phyloP scores from a whole-genome alignment of 1,139 yeast species.

The Geotrichum restrictum region DNA sequence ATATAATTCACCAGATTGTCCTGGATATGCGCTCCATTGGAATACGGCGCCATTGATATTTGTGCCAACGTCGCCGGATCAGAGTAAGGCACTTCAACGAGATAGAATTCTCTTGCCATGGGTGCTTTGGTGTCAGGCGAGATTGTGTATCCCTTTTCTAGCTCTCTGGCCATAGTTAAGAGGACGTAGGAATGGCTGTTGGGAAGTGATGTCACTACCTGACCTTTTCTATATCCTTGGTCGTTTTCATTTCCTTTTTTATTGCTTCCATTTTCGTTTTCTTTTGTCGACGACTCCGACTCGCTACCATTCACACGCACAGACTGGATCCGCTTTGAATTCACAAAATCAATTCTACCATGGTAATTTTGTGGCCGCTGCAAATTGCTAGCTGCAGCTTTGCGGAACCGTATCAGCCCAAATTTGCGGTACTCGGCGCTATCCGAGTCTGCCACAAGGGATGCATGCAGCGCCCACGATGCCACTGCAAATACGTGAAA shows the following conservation, averaged over 20 bases:
- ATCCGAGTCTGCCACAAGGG: constrained; percentile 76
- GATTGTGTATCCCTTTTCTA: constrained; percentile 67
- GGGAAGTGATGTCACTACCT: constrained; percentile 13
- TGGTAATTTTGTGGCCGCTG: constrained; percentile 48
- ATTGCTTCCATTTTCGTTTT: too few species aligned
- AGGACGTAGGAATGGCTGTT: constrained; percentile 65
- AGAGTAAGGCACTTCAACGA: constrained; percentile 52
- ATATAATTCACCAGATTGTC: constrained; percentile 31
- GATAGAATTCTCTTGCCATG: constrained; percentile 46
- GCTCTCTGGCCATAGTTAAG: constrained; percentile 55
- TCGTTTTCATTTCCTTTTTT: too few species aligned
- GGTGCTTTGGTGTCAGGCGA: constrained; percentile 65
- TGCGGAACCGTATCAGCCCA: constrained; percentile 63
- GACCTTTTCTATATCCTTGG: too few species aligned
- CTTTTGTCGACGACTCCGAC: not conserved
- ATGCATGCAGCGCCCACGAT: constrained; percentile 85
- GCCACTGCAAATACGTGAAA: constrained; percentile 49
- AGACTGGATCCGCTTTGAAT: constrained; percentile 19
- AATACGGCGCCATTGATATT: constrained; percentile 58
- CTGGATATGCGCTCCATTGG: constrained; percentile 51
- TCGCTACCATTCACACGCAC: not conserved
- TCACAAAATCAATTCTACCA: constrained; percentile 39
- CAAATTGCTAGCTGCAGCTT: constrained; percentile 61
- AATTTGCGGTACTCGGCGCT: constrained; percentile 58
- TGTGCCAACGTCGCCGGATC: constrained; percentile 45